Percentiles rank a stretch among this genome's conserved stretches.
These are phyloP conservation scores for Coemansia sp. DNA, from an alignment of 192 early-diverging fungal genomes.

Conservation along the genomic window DNA sequence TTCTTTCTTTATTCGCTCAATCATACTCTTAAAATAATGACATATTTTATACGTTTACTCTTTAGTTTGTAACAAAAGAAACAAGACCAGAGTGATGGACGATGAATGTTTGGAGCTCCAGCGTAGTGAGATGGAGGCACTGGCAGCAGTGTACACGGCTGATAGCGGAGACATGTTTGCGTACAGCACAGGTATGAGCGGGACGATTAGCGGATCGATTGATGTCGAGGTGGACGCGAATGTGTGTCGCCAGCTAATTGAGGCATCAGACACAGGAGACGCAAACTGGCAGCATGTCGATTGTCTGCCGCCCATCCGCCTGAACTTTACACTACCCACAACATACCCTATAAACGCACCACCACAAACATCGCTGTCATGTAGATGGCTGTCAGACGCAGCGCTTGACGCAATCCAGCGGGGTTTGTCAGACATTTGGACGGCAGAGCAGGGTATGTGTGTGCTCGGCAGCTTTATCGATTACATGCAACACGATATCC, in stretches of 20 bases:
- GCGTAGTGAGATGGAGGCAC: slow-evolving; percentile 25
- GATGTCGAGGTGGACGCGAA: neutral
- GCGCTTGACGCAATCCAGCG: neutral
- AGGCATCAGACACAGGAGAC: neutral
- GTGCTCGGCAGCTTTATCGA: neutral
- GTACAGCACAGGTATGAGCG: neutral
- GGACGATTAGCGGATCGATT: neutral
- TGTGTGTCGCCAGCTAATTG: neutral
- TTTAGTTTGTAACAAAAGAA: no score
- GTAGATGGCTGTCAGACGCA: neutral
- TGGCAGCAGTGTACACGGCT: slow-evolving; percentile 19
- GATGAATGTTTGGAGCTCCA: slow-evolving; percentile 25
- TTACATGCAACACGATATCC: neutral
- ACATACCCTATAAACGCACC: neutral
- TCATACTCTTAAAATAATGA: no score
- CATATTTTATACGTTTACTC: no score
- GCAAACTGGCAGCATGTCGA: neutral
- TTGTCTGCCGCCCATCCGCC: neutral
- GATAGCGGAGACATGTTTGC: neutral
- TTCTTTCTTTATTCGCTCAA: no score
- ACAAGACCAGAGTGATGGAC: neutral
- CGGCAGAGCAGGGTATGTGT: neutral
- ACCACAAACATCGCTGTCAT: neutral
- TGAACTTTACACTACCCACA: neutral
- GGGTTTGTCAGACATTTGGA: neutral